Conservation (phyloP, 768 basidiomycete genomes). For the Lentinula sp. region DNA sequence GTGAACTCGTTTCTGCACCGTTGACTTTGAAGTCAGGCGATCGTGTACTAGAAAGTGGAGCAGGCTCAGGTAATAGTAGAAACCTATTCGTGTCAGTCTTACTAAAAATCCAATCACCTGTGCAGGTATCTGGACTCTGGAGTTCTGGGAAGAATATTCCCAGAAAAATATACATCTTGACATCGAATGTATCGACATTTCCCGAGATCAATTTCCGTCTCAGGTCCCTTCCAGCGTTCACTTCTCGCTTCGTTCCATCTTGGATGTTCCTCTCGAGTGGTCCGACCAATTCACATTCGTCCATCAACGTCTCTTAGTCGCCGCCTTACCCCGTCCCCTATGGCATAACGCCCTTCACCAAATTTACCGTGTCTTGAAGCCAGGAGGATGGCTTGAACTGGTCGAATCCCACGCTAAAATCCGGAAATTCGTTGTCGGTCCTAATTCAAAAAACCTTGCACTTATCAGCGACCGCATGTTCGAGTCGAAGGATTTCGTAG, state of each 20-base stretch:
- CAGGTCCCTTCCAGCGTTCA: not conserved
- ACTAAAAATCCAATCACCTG: not conserved
- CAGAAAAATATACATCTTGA: not conserved
- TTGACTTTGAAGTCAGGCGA: not conserved
- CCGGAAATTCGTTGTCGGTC: not conserved
- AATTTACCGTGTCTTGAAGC: not conserved
- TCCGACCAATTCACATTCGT: not conserved
- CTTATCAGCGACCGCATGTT: not conserved
- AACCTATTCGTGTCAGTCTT: not conserved
- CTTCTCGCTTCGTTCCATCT: not conserved
- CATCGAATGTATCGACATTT: slow-evolving; percentile 1
- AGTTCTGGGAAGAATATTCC: not conserved
- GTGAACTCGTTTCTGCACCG: not conserved
- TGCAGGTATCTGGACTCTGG: not conserved
- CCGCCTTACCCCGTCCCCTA: not conserved
- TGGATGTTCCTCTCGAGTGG: not conserved
- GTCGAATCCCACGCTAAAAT: not conserved
- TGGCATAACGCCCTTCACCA: not conserved
- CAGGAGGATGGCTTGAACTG: not conserved
- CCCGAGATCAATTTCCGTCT: not conserved
- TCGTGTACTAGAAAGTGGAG: not conserved
- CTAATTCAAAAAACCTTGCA: not conserved
- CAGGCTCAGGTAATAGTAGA: not conserved
- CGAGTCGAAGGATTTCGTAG: not conserved
- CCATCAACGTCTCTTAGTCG: not conserved